A percentile compares a stretch with the other conserved stretches of the same genome.
Evolutionary conservation across 495 filamentous ascomycete species (phyloP).

Genomic region (Hypoxylon subgilvum): DNA sequence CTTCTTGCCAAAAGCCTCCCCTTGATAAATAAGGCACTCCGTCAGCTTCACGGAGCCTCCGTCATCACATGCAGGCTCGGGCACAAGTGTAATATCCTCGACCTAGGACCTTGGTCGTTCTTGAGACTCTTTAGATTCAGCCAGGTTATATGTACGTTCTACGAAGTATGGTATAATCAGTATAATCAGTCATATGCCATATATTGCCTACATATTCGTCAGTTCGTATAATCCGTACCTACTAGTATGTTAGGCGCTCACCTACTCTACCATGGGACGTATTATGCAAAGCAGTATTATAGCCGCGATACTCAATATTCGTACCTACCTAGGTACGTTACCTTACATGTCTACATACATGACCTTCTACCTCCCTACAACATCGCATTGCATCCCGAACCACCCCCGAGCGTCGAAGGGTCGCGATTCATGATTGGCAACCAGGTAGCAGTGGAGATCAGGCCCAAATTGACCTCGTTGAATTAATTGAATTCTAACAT

Average conservation of each 20-base stretch:
- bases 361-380: background rate
- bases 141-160: background rate
- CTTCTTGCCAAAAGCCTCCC: conserved; percentile 26
- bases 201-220: background rate
- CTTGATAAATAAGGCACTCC: conserved; percentile 23
- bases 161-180: too few relatives aligned
- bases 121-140: too few relatives aligned
- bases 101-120: background rate
- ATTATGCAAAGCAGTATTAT: too few relatives aligned
- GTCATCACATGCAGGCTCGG: conserved; percentile 24
- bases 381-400: conserved; percentile 40
- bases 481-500: too few relatives aligned
- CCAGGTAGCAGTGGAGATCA: conserved; percentile 19
- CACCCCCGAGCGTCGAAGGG: conserved; percentile 28
- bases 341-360: conserved; percentile 11
- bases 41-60: conserved; percentile 10
- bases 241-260: too few relatives aligned
- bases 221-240: too few relatives aligned
- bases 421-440: conserved; percentile 31
- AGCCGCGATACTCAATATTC: background rate
- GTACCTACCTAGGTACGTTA: conserved; percentile 8
- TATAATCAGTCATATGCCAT: too few relatives aligned
- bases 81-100: conserved; percentile 10
- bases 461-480: conserved; percentile 12
- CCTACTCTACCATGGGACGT: too few relatives aligned